These are phyloP conservation scores for Lasiosphaeria ovina DNA, from an alignment of 495 filamentous ascomycete species.

Conservation along the genomic window DNA sequence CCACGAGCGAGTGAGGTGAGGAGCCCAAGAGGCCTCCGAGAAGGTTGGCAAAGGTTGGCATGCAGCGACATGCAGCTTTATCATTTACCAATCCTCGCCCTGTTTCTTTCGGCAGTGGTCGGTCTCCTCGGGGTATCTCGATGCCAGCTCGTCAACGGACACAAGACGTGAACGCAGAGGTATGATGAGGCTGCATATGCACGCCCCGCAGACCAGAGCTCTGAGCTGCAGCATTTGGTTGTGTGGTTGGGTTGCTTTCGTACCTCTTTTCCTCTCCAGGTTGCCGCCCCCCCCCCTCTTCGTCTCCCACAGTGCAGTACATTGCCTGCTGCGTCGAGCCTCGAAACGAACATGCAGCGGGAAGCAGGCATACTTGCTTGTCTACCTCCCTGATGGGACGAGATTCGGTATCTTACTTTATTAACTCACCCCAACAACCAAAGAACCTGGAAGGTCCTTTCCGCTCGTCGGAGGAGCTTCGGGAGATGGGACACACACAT, in stretches of 20 bases:
- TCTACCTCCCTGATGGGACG: too few species aligned
- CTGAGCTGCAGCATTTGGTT: background rate
- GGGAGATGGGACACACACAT: background rate
- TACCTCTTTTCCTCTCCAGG: background rate
- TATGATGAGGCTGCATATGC: conserved; percentile 24
- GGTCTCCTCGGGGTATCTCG: conserved; percentile 3
- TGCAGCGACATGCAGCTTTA: background rate
- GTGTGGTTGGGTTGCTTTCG: too few species aligned
- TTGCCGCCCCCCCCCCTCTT: too few species aligned
- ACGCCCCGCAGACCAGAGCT: conserved; percentile 12
- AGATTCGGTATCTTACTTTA: background rate
- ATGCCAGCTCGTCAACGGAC: background rate
- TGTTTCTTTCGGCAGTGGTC: background rate
- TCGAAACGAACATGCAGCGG: too few species aligned
- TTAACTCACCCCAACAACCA: background rate
- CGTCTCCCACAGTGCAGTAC: too few species aligned
- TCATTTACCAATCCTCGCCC: background rate
- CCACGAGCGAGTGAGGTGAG: background rate
- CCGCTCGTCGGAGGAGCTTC: conserved; percentile 1
- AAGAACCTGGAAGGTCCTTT: background rate
- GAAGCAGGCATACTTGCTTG: too few species aligned
- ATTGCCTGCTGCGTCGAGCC: too few species aligned
- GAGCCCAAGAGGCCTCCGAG: too few species aligned
- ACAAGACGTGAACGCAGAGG: background rate
- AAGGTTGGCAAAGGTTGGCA: too few species aligned